Evolutionary conservation across 78 protist species (phyloP).

Genomic region (Guillardia theta): DNA sequence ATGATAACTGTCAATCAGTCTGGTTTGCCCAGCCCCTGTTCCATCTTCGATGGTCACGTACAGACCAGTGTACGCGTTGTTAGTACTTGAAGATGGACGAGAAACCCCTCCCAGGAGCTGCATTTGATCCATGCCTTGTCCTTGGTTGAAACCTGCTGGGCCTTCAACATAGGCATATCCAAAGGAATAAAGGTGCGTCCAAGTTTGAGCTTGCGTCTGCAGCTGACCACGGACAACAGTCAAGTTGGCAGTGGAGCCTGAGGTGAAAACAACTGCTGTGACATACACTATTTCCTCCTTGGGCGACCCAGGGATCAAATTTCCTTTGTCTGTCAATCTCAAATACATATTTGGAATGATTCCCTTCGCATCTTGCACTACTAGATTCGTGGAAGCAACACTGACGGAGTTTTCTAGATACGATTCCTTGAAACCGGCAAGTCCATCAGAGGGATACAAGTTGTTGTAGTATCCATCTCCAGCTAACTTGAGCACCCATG

Average conservation of each 20-base stretch:
- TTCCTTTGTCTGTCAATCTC: not conserved
- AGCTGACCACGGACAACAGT: not conserved
- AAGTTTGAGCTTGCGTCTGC: not conserved
- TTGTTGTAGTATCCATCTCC: constrained; percentile 12
- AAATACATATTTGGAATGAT: not conserved
- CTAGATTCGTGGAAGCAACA: not conserved
- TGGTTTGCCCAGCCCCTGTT: not conserved
- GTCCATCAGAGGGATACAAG: not conserved
- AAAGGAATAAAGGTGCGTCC: not conserved
- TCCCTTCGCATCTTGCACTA: not conserved
- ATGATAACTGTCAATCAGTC: not conserved
- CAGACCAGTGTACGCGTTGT: not conserved
- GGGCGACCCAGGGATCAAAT: not conserved
- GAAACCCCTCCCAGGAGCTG: not conserved
- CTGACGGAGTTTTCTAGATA: not conserved
- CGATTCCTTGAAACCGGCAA: not conserved
- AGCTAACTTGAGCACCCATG: not conserved
- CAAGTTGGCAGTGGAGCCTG: not conserved
- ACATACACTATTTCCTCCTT: not conserved
- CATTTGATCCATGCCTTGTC: constrained; percentile 3
- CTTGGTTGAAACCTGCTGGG: not conserved
- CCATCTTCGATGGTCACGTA: not conserved
- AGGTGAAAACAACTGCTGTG: not conserved
- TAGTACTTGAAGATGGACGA: not conserved
- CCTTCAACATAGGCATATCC: not conserved